Evolutionary conservation across 1,284 basidiomycete genomes (phyloP).

Genomic region (Mycosarcoma maydis): DNA sequence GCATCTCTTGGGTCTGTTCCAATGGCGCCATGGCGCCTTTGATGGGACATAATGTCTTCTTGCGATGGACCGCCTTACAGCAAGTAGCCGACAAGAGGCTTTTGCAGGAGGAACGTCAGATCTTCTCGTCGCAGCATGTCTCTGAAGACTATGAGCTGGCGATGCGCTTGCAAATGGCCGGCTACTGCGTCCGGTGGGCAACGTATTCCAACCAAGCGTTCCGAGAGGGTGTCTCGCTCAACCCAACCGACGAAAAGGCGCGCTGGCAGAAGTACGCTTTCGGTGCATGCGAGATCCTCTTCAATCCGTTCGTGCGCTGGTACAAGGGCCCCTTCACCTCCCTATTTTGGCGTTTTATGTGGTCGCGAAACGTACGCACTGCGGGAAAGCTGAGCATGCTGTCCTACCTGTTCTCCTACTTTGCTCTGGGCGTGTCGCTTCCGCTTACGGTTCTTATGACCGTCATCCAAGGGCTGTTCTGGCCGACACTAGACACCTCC

Average conservation of each 20-base stretch:
- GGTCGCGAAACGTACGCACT: constrained; percentile 69
- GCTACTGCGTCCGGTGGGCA: constrained; percentile 83
- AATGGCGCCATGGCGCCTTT: constrained; percentile 73
- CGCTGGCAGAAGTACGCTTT: constrained; percentile 88
- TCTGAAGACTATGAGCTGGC: constrained; percentile 84
- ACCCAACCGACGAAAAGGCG: constrained; percentile 78
- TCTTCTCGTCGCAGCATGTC: constrained; percentile 83
- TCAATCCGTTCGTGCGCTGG: constrained; percentile 73
- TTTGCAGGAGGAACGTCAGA: constrained; percentile 74
- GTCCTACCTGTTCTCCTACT: constrained; percentile 79
- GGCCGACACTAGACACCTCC: constrained; percentile 76
- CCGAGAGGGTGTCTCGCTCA: constrained; percentile 83
- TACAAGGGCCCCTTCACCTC: constrained; percentile 80
- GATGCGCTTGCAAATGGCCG: constrained; percentile 65
- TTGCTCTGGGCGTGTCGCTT: constrained; percentile 78
- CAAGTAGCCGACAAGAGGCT: constrained; percentile 78
- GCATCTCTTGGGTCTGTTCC: constrained; percentile 69
- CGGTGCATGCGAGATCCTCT: constrained; percentile 70
- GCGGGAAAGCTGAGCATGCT: constrained; percentile 80
- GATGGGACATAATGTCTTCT: constrained; percentile 86
- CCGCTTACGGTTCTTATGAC: constrained; percentile 77
- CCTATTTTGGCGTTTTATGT: constrained; percentile 77
- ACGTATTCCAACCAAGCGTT: constrained; percentile 82
- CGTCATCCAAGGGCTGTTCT: constrained; percentile 75
- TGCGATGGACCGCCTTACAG: constrained; percentile 84